These are phyloP conservation scores for Porogramme epimiltina DNA, from an alignment of 1,284 basidiomycete genomes.

Conservation along the genomic window DNA sequence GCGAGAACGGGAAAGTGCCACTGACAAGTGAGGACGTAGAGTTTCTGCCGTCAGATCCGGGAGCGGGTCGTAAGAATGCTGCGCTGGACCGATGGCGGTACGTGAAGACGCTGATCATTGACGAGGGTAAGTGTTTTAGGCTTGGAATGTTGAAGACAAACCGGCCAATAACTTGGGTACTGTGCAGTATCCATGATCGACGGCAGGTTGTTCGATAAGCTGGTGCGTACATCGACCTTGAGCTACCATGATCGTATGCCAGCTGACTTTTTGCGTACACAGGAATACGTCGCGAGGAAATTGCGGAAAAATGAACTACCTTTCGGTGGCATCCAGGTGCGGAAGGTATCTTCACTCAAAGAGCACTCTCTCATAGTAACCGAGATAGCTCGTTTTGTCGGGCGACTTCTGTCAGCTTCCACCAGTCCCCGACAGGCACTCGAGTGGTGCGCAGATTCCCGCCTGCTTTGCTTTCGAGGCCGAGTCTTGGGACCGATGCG, in stretches of 20 bases:
- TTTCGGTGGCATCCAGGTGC: conserved; percentile 83
- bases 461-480: conserved; percentile 70
- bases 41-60: conserved; percentile 2
- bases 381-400: conserved; percentile 73
- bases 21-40: conserved; percentile 9
- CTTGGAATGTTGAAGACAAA: neutral
- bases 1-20: neutral
- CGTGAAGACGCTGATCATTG: conserved; percentile 63
- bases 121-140: conserved; percentile 64
- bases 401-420: conserved; percentile 85
- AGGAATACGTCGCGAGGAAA: conserved; percentile 50
- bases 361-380: too few species aligned
- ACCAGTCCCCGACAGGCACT: conserved; percentile 57
- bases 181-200: conserved; percentile 35
- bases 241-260: too few species aligned
- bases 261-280: neutral
- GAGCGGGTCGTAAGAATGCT: conserved; percentile 14
- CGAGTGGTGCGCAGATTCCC: conserved; percentile 33
- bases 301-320: conserved; percentile 51
- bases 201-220: conserved; percentile 65
- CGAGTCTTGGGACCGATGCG: conserved; percentile 53
- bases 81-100: conserved; percentile 49
- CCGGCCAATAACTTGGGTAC: too few species aligned
- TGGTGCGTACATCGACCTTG: conserved; percentile 51
- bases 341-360: too few species aligned